Conservation (phyloP, 2,329 filamentous ascomycete species). For the Metarhizium rileyi region DNA sequence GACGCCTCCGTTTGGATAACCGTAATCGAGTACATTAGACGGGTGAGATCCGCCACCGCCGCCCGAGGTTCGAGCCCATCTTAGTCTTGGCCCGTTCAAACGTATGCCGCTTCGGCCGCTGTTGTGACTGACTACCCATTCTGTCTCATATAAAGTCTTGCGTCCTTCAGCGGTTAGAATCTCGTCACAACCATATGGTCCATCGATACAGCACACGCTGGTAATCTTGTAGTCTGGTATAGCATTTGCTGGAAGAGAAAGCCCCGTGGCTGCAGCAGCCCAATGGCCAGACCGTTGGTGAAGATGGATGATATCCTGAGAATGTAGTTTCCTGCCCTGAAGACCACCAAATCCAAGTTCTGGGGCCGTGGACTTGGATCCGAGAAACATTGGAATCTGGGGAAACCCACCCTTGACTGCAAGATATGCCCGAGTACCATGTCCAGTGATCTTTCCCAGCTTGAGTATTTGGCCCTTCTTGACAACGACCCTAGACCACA, state of each 20-base stretch:
- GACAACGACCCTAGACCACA: constrained; percentile 46
- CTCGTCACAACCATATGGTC: constrained; percentile 22
- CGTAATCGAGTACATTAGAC: constrained; percentile 29
- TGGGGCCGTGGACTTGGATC: constrained; percentile 49
- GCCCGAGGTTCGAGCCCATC: constrained; percentile 49
- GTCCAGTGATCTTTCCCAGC: constrained; percentile 40
- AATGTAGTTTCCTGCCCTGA: constrained; percentile 44
- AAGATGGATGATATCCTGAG: constrained; percentile 15
- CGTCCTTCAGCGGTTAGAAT: constrained; percentile 35
- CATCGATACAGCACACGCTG: constrained; percentile 18
- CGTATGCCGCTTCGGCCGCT: constrained; percentile 50
- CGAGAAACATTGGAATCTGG: constrained; percentile 45
- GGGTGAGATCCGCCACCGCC: constrained; percentile 56
- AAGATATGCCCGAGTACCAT: constrained; percentile 47
- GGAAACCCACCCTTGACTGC: constrained; percentile 34
- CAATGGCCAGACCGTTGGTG: not conserved
- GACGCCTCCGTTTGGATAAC: constrained; percentile 34
- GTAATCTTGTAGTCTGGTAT: constrained; percentile 8
- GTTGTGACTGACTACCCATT: constrained; percentile 54
- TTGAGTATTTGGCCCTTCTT: constrained; percentile 35
- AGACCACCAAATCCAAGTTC: constrained; percentile 49
- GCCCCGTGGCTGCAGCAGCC: not conserved
- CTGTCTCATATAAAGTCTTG: constrained; percentile 44
- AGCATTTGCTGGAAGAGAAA: constrained; percentile 1
- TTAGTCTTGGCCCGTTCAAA: constrained; percentile 46